Base-by-base conservation (phyloP, 805 yeast species). In the Lachancea nothofagi region DNA sequence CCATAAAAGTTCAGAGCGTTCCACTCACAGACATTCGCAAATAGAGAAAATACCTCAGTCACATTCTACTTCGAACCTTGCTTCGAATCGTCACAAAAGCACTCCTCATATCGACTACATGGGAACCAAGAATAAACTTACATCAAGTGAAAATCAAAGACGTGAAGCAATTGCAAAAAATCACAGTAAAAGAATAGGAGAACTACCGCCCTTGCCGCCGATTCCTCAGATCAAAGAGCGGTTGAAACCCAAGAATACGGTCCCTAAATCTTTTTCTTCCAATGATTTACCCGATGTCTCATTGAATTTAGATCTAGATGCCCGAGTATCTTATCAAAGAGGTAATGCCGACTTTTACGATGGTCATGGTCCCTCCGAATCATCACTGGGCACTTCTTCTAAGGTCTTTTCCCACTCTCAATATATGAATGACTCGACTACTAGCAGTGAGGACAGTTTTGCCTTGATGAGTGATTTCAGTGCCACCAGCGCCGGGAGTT, bases 401-500 rank as follows among this genome's bases (percentile, higher is more conserved):
- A 53, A 43, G 15, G 34, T 50, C 4, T 66, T 65, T 40, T 65
- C 70, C 6, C 61, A 62, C 36, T 67, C 78, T 1, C 70, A 75
- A 10, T 70, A 67, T 38, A 65, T 75, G 54, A 72, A 74, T 1
- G 70, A 68, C 40, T 80, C 88, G 1, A 48, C 55, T 19, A 53
- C 64, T 12, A 66, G 69, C 12, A 59, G 64, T 40, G 63, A 59
- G 29, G 53, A 57, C 28, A 64, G 71, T 38, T 61, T 70, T 21
- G 67, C 75, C 2, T 54, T 67, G 7, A 58, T 71, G 62, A 71
- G 75, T 25, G 93, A 84, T 57, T 72, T 83, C 46, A 83, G 93
- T 64, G 95, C 95, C 4, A 83, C 95, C 0, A 81, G 93, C 46
- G 95, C 95, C 1, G 95, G 94, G 0, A 83, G 94, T 22, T 78